phyloP scores from a whole-genome alignment of 2,329 filamentous ascomycete genomes.

The Apiospora rasikravindrae region DNA sequence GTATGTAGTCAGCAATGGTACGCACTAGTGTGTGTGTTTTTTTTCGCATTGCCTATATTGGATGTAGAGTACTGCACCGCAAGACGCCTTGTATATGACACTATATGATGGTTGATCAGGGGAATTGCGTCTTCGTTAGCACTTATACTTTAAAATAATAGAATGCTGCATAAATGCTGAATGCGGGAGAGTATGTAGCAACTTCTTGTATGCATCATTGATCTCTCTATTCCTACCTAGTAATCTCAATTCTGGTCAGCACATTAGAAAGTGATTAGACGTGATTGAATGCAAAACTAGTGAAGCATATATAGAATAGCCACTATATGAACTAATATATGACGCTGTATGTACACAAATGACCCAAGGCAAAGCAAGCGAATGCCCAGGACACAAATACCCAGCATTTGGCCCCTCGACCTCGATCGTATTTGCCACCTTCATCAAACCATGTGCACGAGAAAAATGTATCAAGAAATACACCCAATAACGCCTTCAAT shows the following conservation, averaged over 20 bases:
- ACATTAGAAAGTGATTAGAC: neutral
- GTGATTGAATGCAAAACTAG: neutral
- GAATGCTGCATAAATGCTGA: neutral
- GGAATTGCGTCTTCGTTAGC: neutral
- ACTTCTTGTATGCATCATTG: neutral
- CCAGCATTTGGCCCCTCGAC: neutral
- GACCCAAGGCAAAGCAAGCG: neutral
- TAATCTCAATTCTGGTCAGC: neutral
- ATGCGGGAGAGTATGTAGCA: neutral
- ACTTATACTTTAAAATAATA: neutral
- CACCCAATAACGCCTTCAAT: neutral
- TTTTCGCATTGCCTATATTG: slow-evolving; percentile 3
- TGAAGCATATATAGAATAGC: neutral
- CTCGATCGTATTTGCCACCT: neutral
- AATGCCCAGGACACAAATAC: neutral
- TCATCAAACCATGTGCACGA: neutral
- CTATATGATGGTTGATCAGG: neutral
- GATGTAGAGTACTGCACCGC: neutral
- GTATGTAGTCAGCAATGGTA: neutral
- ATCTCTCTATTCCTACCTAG: neutral
- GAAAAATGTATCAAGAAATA: neutral
- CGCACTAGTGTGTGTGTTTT: neutral
- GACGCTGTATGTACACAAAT: neutral
- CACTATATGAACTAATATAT: neutral
- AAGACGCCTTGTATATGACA: neutral